Base-by-base conservation (phyloP, 2,329 filamentous ascomycete genomes). In the Pseudogymnoascus sp. region DNA sequence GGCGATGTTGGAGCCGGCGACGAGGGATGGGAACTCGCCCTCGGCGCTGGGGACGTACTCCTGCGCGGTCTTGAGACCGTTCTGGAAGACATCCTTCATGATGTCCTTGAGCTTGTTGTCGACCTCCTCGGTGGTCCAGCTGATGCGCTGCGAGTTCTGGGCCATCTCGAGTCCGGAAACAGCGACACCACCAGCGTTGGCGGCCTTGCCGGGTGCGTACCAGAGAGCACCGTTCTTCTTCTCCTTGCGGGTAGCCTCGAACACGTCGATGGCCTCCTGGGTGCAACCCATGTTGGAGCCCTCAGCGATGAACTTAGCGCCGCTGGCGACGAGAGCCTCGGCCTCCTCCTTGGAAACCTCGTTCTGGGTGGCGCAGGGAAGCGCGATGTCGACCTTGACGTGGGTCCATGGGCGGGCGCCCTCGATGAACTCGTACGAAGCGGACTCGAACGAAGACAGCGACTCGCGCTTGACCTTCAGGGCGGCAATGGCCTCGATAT, bases 231-330 rank as follows among this genome's bases (percentile, higher is more conserved):
- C 75, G 61, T 78, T 78, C 68, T 85, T 86, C 81, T 91, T 86
- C 75, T 84, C 84, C 81, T 82, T 86, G 70, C 93, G 85, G 72
- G 87, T 81, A 16, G 82, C 84, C 84, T 97, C 93, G 76, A 97
- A 97, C 69, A 91, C 81, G 73, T 96, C 90, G 73, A 99, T 97
- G 70, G 93, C 93, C 69, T 90, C 92, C 79, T 95, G 91, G 36
- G 93, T 97, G 83, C 92, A 97, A 68, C 95, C 95, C 95, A 99
- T 97, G 86, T 97, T 97, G 79, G 89, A 95, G 64, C 95, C 95
- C 81, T 99, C 95, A 64, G 95, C 95, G 69, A 97, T 88, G 81
- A 91, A 96, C 75, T 88, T 86, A 74, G 84, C 84, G 69, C 93
- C 93, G 65, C 84, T 84, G 60, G 83, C 83, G 65, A 97, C 85